Conservation (phyloP, 106 monocot genomes). For the Dactylorhiza incarnata region DNA sequence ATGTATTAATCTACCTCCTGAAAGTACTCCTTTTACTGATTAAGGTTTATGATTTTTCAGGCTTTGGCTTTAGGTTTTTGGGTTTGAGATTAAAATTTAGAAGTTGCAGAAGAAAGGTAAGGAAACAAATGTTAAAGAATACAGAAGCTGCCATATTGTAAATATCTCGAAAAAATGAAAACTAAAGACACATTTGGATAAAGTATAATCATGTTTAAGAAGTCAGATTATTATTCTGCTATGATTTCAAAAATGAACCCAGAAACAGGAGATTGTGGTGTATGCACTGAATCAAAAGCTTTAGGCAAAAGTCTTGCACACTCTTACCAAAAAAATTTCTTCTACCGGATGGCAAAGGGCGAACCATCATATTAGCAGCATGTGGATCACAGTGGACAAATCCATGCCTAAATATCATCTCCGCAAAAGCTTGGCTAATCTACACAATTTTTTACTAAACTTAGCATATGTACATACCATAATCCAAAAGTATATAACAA, state of each 20-base stretch:
- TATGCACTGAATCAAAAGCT: not conserved
- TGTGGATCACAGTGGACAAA: slow-evolving; percentile 99
- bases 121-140: too few relatives aligned
- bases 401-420: slow-evolving; percentile 97
- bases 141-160: not conserved
- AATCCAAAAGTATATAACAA: not conserved
- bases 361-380: slow-evolving; percentile 97
- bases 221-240: not conserved
- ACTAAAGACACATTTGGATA: not conserved
- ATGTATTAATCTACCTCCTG: too few relatives aligned
- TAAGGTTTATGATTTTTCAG: too few relatives aligned
- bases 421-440: slow-evolving; percentile 78
- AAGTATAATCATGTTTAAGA: not conserved
- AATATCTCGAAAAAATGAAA: not conserved
- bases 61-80: too few relatives aligned
- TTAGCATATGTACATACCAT: not conserved
- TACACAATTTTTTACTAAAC: slow-evolving; percentile 16
- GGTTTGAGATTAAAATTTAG: too few relatives aligned
- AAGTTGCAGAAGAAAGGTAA: too few relatives aligned
- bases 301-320: not conserved
- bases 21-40: too few relatives aligned
- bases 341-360: slow-evolving; percentile 55
- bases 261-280: not conserved
- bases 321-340: slow-evolving; percentile 47
- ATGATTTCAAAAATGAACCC: not conserved